Evolutionary conservation across 805 yeast genomes (phyloP).

Genomic region (Teunomyces aglyptinius): DNA sequence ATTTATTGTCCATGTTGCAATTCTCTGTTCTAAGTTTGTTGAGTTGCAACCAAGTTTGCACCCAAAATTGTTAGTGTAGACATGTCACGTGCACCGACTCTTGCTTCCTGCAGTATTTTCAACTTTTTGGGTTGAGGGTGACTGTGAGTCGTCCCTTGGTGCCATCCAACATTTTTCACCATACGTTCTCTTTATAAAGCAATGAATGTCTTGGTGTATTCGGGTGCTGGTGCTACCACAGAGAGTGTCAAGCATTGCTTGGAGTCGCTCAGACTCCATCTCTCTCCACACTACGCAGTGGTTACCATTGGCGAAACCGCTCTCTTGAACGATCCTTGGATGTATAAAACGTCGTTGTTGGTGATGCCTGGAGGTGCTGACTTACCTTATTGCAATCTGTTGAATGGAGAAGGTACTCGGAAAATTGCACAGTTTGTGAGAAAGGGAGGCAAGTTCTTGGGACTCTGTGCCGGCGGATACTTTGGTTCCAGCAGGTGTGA

Average conservation of each 20-base stretch:
- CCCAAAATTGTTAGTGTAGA: too few species aligned
- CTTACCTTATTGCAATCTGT: slow-evolving; percentile 70
- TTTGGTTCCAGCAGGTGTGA: slow-evolving; percentile 74
- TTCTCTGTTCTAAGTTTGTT: too few species aligned
- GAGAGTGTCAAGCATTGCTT: slow-evolving; percentile 83
- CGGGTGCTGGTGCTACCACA: slow-evolving; percentile 74
- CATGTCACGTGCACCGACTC: too few species aligned
- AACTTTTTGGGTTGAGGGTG: not conserved
- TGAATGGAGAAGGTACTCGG: slow-evolving; percentile 68
- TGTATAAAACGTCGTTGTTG: slow-evolving; percentile 67
- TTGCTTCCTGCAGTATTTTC: not conserved
- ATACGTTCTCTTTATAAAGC: not conserved
- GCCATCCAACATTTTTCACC: not conserved
- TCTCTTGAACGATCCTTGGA: slow-evolving; percentile 84
- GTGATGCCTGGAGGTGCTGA: slow-evolving; percentile 98
- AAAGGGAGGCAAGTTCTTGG: slow-evolving; percentile 79
- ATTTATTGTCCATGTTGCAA: too few species aligned
- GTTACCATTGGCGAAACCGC: slow-evolving; percentile 62
- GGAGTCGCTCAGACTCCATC: slow-evolving; percentile 66
- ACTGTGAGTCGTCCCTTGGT: slow-evolving; percentile 3
- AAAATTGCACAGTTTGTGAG: slow-evolving; percentile 62
- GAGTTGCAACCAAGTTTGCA: too few species aligned
- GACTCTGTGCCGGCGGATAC: slow-evolving; percentile 96
- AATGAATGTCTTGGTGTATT: slow-evolving; percentile 38
- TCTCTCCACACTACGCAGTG: slow-evolving; percentile 90